phyloP scores from a whole-genome alignment of 805 yeast genomes.

The Cyberlindnera misumaiensis region DNA sequence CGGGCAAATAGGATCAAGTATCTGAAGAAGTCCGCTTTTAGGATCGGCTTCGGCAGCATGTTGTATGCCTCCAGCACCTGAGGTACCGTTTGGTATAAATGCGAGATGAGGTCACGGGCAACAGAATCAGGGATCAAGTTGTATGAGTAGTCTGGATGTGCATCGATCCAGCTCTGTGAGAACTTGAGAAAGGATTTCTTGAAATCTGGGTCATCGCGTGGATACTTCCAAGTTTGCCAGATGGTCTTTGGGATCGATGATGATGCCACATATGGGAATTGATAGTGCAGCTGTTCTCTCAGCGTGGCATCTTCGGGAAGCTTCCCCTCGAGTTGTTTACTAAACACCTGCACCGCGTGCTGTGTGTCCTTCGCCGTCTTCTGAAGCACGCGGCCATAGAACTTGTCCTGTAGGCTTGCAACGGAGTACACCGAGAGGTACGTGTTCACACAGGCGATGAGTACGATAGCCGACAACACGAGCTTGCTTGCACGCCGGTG shows the following conservation, averaged over 20 bases:
- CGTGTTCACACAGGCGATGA: slow-evolving; percentile 3
- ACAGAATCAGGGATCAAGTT: slow-evolving; percentile 66
- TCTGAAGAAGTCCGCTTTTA: slow-evolving; percentile 91
- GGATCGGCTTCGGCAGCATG: slow-evolving; percentile 68
- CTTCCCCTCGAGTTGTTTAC: slow-evolving; percentile 2
- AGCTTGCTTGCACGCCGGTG: background rate
- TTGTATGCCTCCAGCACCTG: slow-evolving; percentile 69
- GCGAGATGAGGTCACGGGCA: slow-evolving; percentile 45
- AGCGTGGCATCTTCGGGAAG: slow-evolving; percentile 18
- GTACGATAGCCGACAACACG: background rate
- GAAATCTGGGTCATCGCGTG: slow-evolving; percentile 47
- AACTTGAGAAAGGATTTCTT: slow-evolving; percentile 44
- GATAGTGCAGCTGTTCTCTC: slow-evolving; percentile 56
- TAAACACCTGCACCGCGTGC: slow-evolving; percentile 4
- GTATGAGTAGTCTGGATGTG: slow-evolving; percentile 61
- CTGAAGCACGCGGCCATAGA: slow-evolving; percentile 1
- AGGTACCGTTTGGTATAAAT: slow-evolving; percentile 47
- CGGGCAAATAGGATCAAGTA: slow-evolving; percentile 80
- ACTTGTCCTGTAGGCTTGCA: background rate
- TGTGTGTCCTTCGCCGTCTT: background rate
- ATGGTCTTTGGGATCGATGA: slow-evolving; percentile 67
- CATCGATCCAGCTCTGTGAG: slow-evolving; percentile 56
- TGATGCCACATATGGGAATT: slow-evolving; percentile 68
- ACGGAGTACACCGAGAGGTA: slow-evolving; percentile 11
- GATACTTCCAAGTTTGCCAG: slow-evolving; percentile 94